These are phyloP conservation scores for Talaromyces adpressus DNA, from an alignment of 495 filamentous ascomycete genomes.

Conservation along the genomic window DNA sequence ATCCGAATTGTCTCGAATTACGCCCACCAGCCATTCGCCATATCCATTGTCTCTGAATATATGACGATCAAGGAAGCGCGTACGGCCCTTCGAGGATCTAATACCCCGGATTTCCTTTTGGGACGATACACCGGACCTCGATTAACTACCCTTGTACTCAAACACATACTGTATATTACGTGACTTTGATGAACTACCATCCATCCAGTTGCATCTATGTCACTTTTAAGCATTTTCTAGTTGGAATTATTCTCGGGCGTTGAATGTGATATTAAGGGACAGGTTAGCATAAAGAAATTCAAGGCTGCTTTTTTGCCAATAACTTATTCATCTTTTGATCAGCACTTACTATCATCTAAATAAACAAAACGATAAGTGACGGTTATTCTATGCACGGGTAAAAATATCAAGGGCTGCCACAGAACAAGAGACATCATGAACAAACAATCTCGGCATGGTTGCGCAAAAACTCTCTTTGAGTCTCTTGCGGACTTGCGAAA, in stretches of 20 bases:
- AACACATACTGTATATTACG: background rate
- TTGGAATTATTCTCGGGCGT: constrained; percentile 2
- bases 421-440: background rate
- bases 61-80: background rate
- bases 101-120: background rate
- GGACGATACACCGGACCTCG: background rate
- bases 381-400: background rate
- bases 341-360: background rate
- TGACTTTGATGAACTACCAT: background rate
- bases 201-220: background rate
- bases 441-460: background rate
- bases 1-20: background rate
- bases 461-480: constrained; percentile 20
- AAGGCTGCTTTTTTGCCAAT: background rate
- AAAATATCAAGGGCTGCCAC: background rate
- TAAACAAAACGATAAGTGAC: background rate
- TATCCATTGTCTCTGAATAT: background rate
- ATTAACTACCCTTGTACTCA: background rate
- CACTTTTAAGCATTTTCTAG: background rate
- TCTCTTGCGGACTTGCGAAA: constrained; percentile 29
- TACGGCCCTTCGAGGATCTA: background rate
- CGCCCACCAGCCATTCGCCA: background rate
- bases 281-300: constrained; percentile 1
- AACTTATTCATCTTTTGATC: background rate
- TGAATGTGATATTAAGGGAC: background rate